Base-by-base conservation (phyloP, 1,139 yeast species). In the Kluyveromyces sp. region DNA sequence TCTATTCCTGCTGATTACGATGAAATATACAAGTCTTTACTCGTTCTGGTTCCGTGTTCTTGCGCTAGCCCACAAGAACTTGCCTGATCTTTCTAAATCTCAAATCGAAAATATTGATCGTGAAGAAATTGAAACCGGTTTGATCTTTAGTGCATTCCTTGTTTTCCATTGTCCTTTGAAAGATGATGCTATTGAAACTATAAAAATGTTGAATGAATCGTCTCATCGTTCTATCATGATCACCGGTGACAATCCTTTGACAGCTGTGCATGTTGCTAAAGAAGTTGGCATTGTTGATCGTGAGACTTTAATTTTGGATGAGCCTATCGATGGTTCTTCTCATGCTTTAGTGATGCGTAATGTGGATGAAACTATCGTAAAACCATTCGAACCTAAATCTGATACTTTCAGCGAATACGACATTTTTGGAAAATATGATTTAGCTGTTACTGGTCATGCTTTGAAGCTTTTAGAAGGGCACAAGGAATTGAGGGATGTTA, bases 151-250 rank as follows among this genome's bases (percentile, higher is more conserved):
- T 43, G 99, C 98, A 4, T 94, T 92, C 64, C 79, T 92, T 60
- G 95, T 94, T 45, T 92, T 92, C 84, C 96, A 88, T 64, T 90
- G 97, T 72, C 98, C 99, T 34, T 78, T 92, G 74, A 92, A 92
- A 67, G 76, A 75, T 40, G 99, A 92, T 70, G 98, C 98, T 37
- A 72, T 87, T 63, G 92, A 82, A 57, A 84, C 97, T 42, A 83
- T 92, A 57, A 74, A 80, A 61, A 90, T 89, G 97, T 77, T 92
- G 67, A 92, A 88, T 66, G 95, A 89, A 63, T 89, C 97, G 1
- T 82, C 94, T 47, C 99, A 92, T 66, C 88, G 99, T 65, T 82
- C 84, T 66, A 81, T 94, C 43, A 92, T 92, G 98, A 94, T 94
- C 60, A 92, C 99, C 49, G 99, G 98, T 73, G 99, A 92, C 68